Conservation (phyloP, 2,329 filamentous ascomycete species). For the Sclerotinia minor region DNA sequence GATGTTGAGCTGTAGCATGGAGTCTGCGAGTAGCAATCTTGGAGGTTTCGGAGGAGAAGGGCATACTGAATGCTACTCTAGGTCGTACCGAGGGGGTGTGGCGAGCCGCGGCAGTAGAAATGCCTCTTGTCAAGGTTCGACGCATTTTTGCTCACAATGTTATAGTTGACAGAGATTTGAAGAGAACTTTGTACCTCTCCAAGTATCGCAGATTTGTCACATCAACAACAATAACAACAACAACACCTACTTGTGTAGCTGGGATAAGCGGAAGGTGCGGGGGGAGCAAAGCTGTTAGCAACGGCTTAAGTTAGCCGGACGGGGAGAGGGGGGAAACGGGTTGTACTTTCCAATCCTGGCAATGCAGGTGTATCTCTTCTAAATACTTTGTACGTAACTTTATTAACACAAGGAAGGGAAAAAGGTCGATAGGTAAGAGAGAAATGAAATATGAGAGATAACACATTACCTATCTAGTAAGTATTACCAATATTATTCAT, state of each 20-base stretch:
- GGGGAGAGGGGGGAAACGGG: conserved; percentile 3
- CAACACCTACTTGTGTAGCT: conserved; percentile 4
- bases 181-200: neutral
- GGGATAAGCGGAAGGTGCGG: neutral
- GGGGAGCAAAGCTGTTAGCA: neutral
- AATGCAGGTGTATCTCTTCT: neutral
- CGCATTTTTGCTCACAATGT: conserved; percentile 35
- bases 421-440: neutral
- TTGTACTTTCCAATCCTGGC: conserved; percentile 11
- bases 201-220: neutral
- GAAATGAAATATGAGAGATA: neutral
- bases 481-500: no score
- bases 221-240: conserved; percentile 1
- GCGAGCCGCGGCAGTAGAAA: conserved; percentile 33
- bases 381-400: conserved; percentile 10
- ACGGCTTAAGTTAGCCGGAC: conserved; percentile 10
- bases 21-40: conserved; percentile 52
- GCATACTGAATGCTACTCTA: conserved; percentile 35
- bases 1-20: conserved; percentile 57
- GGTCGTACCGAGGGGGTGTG: conserved; percentile 29
- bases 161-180: neutral
- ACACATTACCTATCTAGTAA: no score
- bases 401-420: neutral
- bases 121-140: conserved; percentile 37
- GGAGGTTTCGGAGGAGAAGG: conserved; percentile 33